Base-by-base conservation (phyloP, 1,139 yeast species). In the Kodamaea ohmeri region DNA sequence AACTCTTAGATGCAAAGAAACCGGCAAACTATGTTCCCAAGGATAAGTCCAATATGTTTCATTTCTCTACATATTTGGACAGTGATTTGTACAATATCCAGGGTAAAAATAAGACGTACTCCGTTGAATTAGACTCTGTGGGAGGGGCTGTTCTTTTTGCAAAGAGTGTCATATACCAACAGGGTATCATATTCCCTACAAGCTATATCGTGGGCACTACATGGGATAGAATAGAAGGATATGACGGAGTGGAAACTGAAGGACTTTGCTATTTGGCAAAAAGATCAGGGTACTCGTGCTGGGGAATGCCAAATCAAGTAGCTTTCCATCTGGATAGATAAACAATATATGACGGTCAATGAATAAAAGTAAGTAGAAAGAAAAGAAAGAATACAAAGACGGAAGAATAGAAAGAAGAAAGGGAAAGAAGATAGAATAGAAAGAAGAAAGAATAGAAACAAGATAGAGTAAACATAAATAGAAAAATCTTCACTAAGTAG, bases 191-290 rank as follows among this genome's bases (percentile, higher is more conserved):
- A 11, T 73, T 73, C 48, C 76, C 78, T 3, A 66, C 78, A 0
- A 63, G 56, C 33, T 67, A 72, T 43, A 54, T 64, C 2, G 58
- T 74, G 12, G 80, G 80, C 6, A 67, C 73, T 1, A 58, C 73
- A 3, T 73, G 78, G 78, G 63, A 62, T 2, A 55, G 75, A 38
- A 37, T 45, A 3, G 78, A 72, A 46, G 79, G 79, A 2, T 73
- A 64, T 46, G 79, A 74, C 50, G 80, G 79, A 16, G 67, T 74
- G 30, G 79, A 73, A 46, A 71, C 76, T 2, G 78, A 73, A 51
- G 78, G 79, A 0, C 36, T 74, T 11, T 74, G 80, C 45, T 74
- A 72, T 45, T 50, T 60, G 24, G 78, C 78, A 1, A 65, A 61
- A 38, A 50, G 63, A 0, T 50, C 71, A 25, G 77, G 76, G 1